A percentile compares a stretch with the other conserved stretches of the same genome.
These are phyloP conservation scores for Leishmania lainsoni DNA, from an alignment of 208 protist genomes.

Conservation along the genomic window DNA sequence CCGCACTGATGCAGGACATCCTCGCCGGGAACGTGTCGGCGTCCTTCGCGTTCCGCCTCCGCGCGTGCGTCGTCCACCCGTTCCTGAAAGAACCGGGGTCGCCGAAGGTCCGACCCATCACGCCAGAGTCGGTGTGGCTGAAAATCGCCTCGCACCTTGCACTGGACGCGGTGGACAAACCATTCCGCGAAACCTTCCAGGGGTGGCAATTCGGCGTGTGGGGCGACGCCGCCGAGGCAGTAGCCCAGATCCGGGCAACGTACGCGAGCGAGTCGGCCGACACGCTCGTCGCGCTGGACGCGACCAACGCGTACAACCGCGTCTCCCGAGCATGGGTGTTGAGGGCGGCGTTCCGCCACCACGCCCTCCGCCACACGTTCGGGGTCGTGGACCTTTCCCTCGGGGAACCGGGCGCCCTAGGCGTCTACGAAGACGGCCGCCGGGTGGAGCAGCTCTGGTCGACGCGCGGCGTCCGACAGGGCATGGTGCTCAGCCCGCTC, in stretches of 20 bases:
- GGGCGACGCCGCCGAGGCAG: slow-evolving; percentile 24
- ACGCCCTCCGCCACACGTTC: slow-evolving; percentile 11
- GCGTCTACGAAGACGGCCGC: slow-evolving; percentile 31
- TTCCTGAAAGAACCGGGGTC: slow-evolving; percentile 23
- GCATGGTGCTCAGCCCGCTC: slow-evolving; percentile 42
- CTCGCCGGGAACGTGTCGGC: slow-evolving; percentile 17
- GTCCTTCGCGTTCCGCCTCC: slow-evolving; percentile 19
- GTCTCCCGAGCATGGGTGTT: slow-evolving; percentile 13
- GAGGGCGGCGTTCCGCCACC: slow-evolving; percentile 5
- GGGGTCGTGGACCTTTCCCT: slow-evolving; percentile 23
- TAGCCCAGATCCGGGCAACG: slow-evolving; percentile 1
- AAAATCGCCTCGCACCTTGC: slow-evolving; percentile 32
- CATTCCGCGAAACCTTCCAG: not conserved
- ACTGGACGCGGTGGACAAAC: slow-evolving; percentile 9
- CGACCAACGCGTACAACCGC: slow-evolving; percentile 39
- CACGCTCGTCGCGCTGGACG: slow-evolving; percentile 36
- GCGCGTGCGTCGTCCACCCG: slow-evolving; percentile 23
- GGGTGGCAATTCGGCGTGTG: slow-evolving; percentile 29
- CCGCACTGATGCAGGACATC: slow-evolving; percentile 28
- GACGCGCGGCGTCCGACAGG: slow-evolving; percentile 30
- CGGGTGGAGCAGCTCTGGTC: slow-evolving; percentile 11
- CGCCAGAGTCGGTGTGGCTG: slow-evolving; percentile 32
- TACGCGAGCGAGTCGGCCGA: slow-evolving; percentile 4
- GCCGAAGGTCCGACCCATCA: slow-evolving; percentile 33
- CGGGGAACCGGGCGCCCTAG: slow-evolving; percentile 14